These are phyloP conservation scores for Ophiostoma australiae DNA, from an alignment of 2,329 filamentous ascomycete genomes.

Conservation along the genomic window DNA sequence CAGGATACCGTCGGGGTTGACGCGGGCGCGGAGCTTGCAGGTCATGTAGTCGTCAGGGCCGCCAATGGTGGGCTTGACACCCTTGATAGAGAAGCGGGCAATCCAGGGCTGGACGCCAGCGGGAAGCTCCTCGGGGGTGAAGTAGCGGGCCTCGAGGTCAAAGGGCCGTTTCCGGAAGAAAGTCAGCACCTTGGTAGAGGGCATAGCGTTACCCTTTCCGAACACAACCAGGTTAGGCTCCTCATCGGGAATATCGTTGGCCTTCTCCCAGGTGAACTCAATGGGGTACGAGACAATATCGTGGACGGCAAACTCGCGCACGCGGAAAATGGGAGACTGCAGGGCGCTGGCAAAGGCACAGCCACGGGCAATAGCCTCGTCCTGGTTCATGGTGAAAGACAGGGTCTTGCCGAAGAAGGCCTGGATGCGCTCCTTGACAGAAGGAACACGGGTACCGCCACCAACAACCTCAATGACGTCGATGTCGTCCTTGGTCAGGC, in stretches of 20 bases:
- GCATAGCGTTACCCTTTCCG: conserved; percentile 93
- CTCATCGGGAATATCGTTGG: conserved; percentile 94
- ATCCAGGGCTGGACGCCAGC: conserved; percentile 94
- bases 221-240: conserved; percentile 97
- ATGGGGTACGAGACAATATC: conserved; percentile 98
- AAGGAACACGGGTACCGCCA: conserved; percentile 87
- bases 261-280: conserved; percentile 99
- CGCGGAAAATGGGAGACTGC: conserved; percentile 93
- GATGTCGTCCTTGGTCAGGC: conserved; percentile 86
- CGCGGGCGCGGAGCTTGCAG: conserved; percentile 96
- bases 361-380: conserved; percentile 92
- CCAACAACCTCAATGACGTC: conserved; percentile 91
- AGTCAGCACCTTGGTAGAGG: conserved; percentile 97
- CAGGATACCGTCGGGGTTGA: conserved; percentile 93
- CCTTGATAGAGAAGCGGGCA: conserved; percentile 95
- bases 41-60: conserved; percentile 98
- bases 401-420: conserved; percentile 87
- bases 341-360: conserved; percentile 98
- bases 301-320: conserved; percentile 95
- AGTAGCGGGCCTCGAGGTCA: conserved; percentile 91
- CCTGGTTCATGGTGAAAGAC: conserved; percentile 96
- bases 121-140: conserved; percentile 77
- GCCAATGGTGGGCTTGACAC: conserved; percentile 72
- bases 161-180: conserved; percentile 99
- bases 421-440: conserved; percentile 85